Conservation (phyloP, 345 rosid genomes). For the Ceriops zippeliana region DNA sequence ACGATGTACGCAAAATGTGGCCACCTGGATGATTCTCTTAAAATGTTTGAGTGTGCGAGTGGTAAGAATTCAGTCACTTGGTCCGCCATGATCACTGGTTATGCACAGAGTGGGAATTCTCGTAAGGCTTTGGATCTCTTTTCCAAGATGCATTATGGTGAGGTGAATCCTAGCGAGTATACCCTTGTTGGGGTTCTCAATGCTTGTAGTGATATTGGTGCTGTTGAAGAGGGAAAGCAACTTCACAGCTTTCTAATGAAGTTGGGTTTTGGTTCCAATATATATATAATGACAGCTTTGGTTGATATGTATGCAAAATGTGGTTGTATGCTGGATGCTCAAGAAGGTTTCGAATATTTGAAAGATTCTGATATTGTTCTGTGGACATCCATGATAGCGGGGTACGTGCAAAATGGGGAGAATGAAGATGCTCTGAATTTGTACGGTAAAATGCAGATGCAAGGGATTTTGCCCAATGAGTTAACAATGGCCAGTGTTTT, state of each 20-base stretch:
- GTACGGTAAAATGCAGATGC: conserved; percentile 23
- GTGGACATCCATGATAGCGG: conserved; percentile 33
- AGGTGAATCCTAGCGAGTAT: conserved; percentile 57
- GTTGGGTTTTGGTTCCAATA: conserved; percentile 60
- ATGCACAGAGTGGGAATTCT: conserved; percentile 72
- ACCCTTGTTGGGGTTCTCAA: conserved; percentile 76
- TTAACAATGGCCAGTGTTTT: conserved; percentile 30
- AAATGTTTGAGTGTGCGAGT: conserved; percentile 54
- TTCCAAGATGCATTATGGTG: conserved; percentile 59
- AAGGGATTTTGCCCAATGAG: conserved; percentile 27
- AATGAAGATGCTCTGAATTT: conserved; percentile 26
- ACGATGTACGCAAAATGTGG: conserved; percentile 80
- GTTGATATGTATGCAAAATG: conserved; percentile 31
- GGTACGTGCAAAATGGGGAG: conserved; percentile 27
- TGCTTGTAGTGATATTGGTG: conserved; percentile 65
- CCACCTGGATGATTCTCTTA: conserved; percentile 50
- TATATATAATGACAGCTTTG: conserved; percentile 46
- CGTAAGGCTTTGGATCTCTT: conserved; percentile 53
- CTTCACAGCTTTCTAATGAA: conserved; percentile 56
- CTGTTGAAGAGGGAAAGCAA: conserved; percentile 66
- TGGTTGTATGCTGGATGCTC: conserved; percentile 18
- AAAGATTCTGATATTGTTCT: conserved; percentile 24
- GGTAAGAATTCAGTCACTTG: conserved; percentile 72
- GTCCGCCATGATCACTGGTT: conserved; percentile 89
- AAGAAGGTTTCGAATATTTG: conserved; percentile 17